Base-by-base conservation (phyloP, 768 basidiomycete genomes). In the Amanita thiersii region DNA sequence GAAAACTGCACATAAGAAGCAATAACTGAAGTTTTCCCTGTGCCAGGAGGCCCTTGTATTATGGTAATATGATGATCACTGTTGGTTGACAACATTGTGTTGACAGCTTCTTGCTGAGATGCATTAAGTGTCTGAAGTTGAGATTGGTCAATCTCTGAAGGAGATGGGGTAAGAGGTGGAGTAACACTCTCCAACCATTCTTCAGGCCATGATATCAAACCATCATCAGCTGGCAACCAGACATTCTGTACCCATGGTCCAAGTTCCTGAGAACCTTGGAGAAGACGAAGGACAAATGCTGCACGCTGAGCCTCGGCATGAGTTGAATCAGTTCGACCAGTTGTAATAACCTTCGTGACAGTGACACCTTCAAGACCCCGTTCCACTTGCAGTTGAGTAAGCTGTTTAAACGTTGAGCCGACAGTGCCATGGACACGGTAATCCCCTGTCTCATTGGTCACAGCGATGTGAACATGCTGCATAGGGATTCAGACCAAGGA, bases 21-120 rank as follows among this genome's bases (percentile, higher is more conserved):
- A 58, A 85, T 85, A 1, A 84, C 81, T 31, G 78, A 77, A 0
- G 82, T 85, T 53, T 85, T 85, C 14, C 82, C 82, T 42, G 79
- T 81, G 1, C 81, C 81, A 47, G 81, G 79, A 24, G 79, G 80
- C 10, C 72, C 73, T 46, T 73, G 72, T 17, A 77, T 52, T 15
- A 75, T 56, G 4, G 63, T 63, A 34, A 73, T 60, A 15, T 64
- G 55, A 39, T 69, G 47, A 3, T 54, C 40, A 44, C 66, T 57
- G 6, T 49, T 39, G 2, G 51, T 30, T 8, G 69, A 68, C 10
- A 71, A 54, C 73, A 77, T 75, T 1, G 60, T 53, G 25, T 73
- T 65, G 20, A 75, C 65, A 44, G 72, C 72, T 15, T 31, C 45
- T 46, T 65, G 65, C 48, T 77, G 75, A 14, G 73, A 75, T 18